Percentiles rank a stretch among this genome's conserved stretches.
These are phyloP conservation scores for Leccinum disarticulatum DNA, from an alignment of 768 basidiomycete species.

Conservation along the genomic window DNA sequence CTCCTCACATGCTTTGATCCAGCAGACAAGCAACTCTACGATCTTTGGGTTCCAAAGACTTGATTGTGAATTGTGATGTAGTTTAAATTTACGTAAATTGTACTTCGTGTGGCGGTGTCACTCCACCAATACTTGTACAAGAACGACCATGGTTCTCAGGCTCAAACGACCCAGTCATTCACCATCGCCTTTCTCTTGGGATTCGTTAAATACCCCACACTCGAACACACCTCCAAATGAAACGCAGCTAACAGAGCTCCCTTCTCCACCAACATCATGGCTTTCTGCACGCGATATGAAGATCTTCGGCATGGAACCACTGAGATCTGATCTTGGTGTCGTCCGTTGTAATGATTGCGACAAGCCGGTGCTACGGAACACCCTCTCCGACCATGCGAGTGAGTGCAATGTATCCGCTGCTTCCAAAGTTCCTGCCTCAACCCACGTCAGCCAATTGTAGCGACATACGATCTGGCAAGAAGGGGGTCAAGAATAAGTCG, in stretches of 20 bases:
- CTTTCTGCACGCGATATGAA: slow-evolving; percentile 86
- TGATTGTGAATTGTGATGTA: slow-evolving; percentile 8
- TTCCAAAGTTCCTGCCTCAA: slow-evolving; percentile 4
- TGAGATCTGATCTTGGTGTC: slow-evolving; percentile 63
- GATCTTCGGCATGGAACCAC: slow-evolving; percentile 76
- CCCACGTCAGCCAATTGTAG: slow-evolving; percentile 55
- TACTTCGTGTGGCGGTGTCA: background rate
- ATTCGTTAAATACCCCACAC: slow-evolving; percentile 37
- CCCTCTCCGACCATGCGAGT: slow-evolving; percentile 77
- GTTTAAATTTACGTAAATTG: slow-evolving; percentile 21
- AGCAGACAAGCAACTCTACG: slow-evolving; percentile 73
- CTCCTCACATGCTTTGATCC: slow-evolving; percentile 75
- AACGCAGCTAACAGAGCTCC: slow-evolving; percentile 42
- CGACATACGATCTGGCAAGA: slow-evolving; percentile 55
- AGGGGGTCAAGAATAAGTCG: slow-evolving; percentile 54
- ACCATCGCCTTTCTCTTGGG: slow-evolving; percentile 66
- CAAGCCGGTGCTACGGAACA: slow-evolving; percentile 78
- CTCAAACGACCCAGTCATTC: slow-evolving; percentile 43
- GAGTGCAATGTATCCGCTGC: slow-evolving; percentile 21
- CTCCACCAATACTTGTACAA: background rate
- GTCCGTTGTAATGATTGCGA: slow-evolving; percentile 79
- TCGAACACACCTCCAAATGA: slow-evolving; percentile 33
- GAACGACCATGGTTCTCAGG: slow-evolving; percentile 41
- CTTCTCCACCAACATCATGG: slow-evolving; percentile 82
- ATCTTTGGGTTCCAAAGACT: slow-evolving; percentile 63